A percentile compares a stretch with the other conserved stretches of the same genome.
These are phyloP conservation scores for Fusarium anthophilum DNA, from an alignment of 2,329 filamentous ascomycete genomes.

Conservation along the genomic window DNA sequence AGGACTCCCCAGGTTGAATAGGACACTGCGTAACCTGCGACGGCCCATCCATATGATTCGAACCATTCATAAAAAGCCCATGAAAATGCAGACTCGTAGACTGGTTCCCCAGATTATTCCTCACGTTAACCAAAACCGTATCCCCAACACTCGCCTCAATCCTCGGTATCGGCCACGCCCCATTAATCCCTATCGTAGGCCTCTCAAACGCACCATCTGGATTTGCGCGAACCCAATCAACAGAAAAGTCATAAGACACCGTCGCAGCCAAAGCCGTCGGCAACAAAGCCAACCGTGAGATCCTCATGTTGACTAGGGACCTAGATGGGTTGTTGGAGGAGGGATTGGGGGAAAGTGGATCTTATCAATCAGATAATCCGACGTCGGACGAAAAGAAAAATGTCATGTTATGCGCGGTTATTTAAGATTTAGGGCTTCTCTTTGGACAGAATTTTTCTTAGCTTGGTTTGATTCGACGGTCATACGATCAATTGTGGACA, in stretches of 20 bases:
- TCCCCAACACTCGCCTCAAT: slow-evolving; percentile 73
- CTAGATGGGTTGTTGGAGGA: not conserved
- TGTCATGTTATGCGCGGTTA: slow-evolving; percentile 6
- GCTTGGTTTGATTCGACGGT: slow-evolving; percentile 20
- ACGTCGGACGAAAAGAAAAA: slow-evolving; percentile 2
- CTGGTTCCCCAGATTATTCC: slow-evolving; percentile 70
- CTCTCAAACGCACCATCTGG: slow-evolving; percentile 74
- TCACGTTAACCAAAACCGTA: slow-evolving; percentile 64
- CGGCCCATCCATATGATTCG: slow-evolving; percentile 76
- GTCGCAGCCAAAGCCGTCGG: slow-evolving; percentile 49
- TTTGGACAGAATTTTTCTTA: slow-evolving; percentile 26
- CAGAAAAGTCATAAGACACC: slow-evolving; percentile 71
- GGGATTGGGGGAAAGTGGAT: slow-evolving; percentile 2
- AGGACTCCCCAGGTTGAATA: slow-evolving; percentile 69
- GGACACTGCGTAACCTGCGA: slow-evolving; percentile 72
- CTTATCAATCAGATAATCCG: slow-evolving; percentile 35
- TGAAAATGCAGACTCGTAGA: slow-evolving; percentile 75
- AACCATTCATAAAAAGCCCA: slow-evolving; percentile 74
- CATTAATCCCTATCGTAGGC: slow-evolving; percentile 80
- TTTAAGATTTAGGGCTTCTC: not conserved
- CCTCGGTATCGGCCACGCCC: slow-evolving; percentile 75
- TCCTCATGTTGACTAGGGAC: slow-evolving; percentile 15
- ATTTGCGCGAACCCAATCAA: slow-evolving; percentile 76
- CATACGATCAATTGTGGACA: slow-evolving; percentile 29
- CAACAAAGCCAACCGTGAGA: not conserved